Base-by-base conservation (phyloP, 768 basidiomycete genomes). In the Leccinum subgranulosum region DNA sequence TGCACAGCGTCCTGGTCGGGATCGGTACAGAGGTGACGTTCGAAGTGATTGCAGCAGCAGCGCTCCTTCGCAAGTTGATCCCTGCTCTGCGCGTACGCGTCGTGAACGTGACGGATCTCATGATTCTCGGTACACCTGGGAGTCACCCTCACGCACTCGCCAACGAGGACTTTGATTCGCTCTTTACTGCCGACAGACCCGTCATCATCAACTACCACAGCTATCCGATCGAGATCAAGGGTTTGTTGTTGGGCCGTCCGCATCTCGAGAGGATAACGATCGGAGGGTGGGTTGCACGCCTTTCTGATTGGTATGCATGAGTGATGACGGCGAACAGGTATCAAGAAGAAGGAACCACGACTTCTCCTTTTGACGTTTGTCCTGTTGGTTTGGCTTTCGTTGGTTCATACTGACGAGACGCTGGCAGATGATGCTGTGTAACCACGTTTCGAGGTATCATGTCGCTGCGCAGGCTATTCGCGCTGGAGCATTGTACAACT, bases 21-120 rank as follows among this genome's bases (percentile, higher is more conserved):
- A 86, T 92, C 64, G 93, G 94, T 60, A 87, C 90, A 27, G 94
- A 94, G 71, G 81, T 92, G 23, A 95, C 91, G 0, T 88, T 92
- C 63, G 94, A 97, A 69, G 87, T 93, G 55, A 86, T 96, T 66
- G 88, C 90, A 3, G 93, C 94, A 1, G 88, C 91, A 0, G 84
- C 85, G 3, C 79, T 94, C 21, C 82, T 95, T 25, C 86, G 87
- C 64, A 83, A 84, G 65, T 73, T 81, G 23, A 77, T 78, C n/a
- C 85, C 90, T 2, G 79, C 80, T 9, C 80, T 97, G 27, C 86
- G 94, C 36, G 86, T 92, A 7, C 85, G 91, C 19, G 89, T 95
- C 56, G 85, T 95, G 56, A 95, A 96, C 62, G 87, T 96, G 58
- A 90, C 91, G 2, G 93, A 96, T 65, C 77, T 95, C 47, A 88